Evolutionary conservation across 1,284 basidiomycete species (phyloP).

Genomic region (Microbotryum lychnidis-dioicae): DNA sequence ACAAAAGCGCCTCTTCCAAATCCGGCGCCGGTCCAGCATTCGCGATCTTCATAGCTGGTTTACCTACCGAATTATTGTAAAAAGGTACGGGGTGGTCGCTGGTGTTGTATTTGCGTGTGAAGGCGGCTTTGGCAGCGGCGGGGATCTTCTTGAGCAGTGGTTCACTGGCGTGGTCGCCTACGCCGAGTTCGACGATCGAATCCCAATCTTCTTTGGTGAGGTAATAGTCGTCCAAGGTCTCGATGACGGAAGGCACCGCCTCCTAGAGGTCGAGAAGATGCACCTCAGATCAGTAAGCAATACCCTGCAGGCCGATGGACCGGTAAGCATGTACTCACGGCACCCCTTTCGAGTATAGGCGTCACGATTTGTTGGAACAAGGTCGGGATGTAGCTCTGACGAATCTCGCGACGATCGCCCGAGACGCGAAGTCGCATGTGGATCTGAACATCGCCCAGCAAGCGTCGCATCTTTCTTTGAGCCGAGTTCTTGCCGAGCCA

Average conservation of each 20-base stretch:
- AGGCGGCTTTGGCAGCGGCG: conserved; percentile 66
- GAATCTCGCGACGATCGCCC: conserved; percentile 77
- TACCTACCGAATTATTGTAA: conserved; percentile 71
- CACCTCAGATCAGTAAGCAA: background rate
- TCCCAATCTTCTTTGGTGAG: conserved; percentile 94
- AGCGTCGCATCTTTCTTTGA: conserved; percentile 67
- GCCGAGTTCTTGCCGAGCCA: conserved; percentile 98
- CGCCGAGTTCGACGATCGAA: conserved; percentile 81
- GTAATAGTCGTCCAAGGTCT: conserved; percentile 88
- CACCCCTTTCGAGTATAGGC: conserved; percentile 58
- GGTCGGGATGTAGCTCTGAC: conserved; percentile 82
- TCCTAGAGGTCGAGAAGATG: conserved; percentile 46
- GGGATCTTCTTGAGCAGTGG: conserved; percentile 73
- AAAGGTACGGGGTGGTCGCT: conserved; percentile 82
- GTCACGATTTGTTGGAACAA: conserved; percentile 68
- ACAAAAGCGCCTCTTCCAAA: conserved; percentile 74
- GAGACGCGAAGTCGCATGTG: conserved; percentile 90
- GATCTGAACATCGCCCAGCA: conserved; percentile 83
- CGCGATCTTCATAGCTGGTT: conserved; percentile 68
- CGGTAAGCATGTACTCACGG: conserved; percentile 42
- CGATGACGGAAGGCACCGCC: conserved; percentile 71
- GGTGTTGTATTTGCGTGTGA: conserved; percentile 82
- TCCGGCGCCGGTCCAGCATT: conserved; percentile 64
- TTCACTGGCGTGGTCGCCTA: conserved; percentile 64
- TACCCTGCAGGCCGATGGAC: background rate